These are phyloP conservation scores for Phytopythium aichiense DNA, from an alignment of 352 stramenopile species.

Conservation along the genomic window DNA sequence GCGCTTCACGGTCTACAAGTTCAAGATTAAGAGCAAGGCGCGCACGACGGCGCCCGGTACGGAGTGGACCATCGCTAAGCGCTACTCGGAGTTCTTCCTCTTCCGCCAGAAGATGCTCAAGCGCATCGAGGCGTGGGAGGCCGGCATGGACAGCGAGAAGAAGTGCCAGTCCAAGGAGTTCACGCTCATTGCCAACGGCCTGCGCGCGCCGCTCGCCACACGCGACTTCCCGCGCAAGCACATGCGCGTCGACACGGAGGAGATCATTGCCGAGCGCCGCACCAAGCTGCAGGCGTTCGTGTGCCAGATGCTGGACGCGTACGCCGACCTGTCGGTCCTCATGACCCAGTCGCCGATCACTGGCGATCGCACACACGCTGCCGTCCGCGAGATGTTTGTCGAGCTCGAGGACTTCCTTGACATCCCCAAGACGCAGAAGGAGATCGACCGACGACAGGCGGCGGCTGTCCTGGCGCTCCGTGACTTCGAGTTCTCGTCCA, in stretches of 20 bases:
- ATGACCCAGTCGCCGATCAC: conserved; percentile 23
- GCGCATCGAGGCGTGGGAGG: conserved; percentile 42
- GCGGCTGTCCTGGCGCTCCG: conserved; percentile 47
- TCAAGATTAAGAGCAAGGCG: conserved; percentile 45
- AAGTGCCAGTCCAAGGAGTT: conserved; percentile 42
- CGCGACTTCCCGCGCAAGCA: conserved; percentile 53
- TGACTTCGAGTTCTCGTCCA: conserved; percentile 28
- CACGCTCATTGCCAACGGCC: conserved; percentile 28
- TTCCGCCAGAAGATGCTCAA: conserved; percentile 48
- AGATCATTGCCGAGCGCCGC: conserved; percentile 48
- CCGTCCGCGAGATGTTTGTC: conserved; percentile 27
- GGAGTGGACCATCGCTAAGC: conserved; percentile 52
- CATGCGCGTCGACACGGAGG: conserved; percentile 48
- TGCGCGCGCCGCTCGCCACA: conserved; percentile 37
- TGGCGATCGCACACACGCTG: neutral
- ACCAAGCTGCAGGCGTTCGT: conserved; percentile 48
- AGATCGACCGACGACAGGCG: conserved; percentile 39
- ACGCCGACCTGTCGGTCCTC: conserved; percentile 60
- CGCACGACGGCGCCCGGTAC: conserved; percentile 16
- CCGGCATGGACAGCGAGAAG: conserved; percentile 17
- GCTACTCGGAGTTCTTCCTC: conserved; percentile 63
- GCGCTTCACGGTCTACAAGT: conserved; percentile 63
- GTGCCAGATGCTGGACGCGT: conserved; percentile 46
- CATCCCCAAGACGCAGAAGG: conserved; percentile 46
- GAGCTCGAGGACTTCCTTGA: conserved; percentile 46